Evolutionary conservation across 2,329 filamentous ascomycete genomes (phyloP).

Genomic region (Ascochyta rabiei): DNA sequence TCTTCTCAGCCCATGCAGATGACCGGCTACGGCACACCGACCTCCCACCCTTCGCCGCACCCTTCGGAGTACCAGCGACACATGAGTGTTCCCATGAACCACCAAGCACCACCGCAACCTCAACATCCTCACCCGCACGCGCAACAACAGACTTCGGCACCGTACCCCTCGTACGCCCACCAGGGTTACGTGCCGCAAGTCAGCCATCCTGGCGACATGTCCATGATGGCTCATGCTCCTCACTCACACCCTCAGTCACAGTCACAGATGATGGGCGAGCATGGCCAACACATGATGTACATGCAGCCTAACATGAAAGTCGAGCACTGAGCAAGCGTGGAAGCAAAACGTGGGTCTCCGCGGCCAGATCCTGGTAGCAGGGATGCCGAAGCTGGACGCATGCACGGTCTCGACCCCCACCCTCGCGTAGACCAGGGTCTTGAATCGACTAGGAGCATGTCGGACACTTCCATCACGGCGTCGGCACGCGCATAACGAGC

Average conservation of each 20-base stretch:
- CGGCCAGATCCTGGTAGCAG: constrained; percentile 12
- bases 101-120: constrained; percentile 35
- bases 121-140: constrained; percentile 29
- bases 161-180: constrained; percentile 40
- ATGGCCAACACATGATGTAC: constrained; percentile 50
- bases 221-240: constrained; percentile 45
- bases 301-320: constrained; percentile 50
- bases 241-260: constrained; percentile 41
- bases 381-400: constrained; percentile 10
- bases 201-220: constrained; percentile 45
- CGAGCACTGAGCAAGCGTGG: constrained; percentile 38
- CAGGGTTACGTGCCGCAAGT: constrained; percentile 44
- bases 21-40: constrained; percentile 46
- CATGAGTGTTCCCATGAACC: constrained; percentile 46
- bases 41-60: constrained; percentile 46
- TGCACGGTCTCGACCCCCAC: constrained; percentile 5
- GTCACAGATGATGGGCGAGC: constrained; percentile 47
- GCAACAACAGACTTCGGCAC: constrained; percentile 36
- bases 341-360: constrained; percentile 11
- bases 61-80: constrained; percentile 47
- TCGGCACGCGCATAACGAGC: not conserved
- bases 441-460: not conserved
- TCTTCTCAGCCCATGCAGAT: constrained; percentile 47
- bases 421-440: constrained; percentile 10
- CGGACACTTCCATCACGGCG: not conserved